Evolutionary conservation across 129 eudicot species (phyloP), one percentile per base, ranked within the genome.

Genomic region (Arctium minus): DNA sequence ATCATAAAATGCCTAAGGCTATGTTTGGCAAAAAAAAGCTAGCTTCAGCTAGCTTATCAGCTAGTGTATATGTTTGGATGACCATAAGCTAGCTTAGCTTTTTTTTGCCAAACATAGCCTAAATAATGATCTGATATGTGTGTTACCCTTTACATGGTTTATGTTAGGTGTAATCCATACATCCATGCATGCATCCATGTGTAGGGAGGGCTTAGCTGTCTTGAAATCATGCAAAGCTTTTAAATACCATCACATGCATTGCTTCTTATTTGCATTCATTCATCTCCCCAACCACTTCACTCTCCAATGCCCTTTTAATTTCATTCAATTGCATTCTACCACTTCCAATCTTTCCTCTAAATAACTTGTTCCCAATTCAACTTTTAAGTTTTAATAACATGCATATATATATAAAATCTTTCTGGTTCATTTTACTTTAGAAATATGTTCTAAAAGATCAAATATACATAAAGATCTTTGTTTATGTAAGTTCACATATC

Each of bases 181-280:
- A 56, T 56, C 68, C 68, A 60, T 60, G 68, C 27, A 60, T 60
- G 68, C 29, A 60, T 60, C 77, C 86, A 82, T 82, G 86, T 68
- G 81, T 82, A 69, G 81, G 22, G 31, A 62, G 69, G 27, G 81
- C 53, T 77, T 76, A 76, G 81, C 81, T 69, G 77, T 82, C 71
- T 69, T 53, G 62, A 48, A 72, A 82, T 76, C 72, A 82, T 82
- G 81, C 42, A 76, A 65, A 76, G 56, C 86, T 76, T 76, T 44
- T 82, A 68, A 82, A 68, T 76, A 70, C 76, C 72, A 68, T 82
- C 86, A 82, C 86, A 82, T 82, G 85, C 80, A 50, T 42, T 74
- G 73, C 40, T 42, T 67, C 33, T 67, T 67, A 22, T 29, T 27
- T 15, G 71, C 86, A 82, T 75, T 82, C 81, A 76, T 29, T 82